Percentiles rank a stretch among this genome's conserved stretches.
Evolutionary conservation across 148 eudicot species (phyloP).

Genomic region (Rhododendron simsii): DNA sequence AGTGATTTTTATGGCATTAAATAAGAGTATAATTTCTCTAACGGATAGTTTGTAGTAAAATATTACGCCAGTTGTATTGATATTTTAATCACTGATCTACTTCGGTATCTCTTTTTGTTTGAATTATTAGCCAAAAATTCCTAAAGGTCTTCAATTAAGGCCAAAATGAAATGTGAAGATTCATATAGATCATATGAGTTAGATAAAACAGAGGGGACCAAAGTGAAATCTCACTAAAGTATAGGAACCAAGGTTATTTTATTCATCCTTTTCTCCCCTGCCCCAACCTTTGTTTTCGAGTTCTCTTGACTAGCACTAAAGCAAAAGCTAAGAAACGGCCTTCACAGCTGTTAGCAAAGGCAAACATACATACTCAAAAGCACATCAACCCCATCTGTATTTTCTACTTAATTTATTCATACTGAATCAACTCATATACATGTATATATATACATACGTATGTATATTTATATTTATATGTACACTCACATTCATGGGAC

Average conservation of each 20-base stretch:
- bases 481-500: neutral
- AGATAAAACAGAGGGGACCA: neutral
- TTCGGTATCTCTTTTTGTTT: neutral
- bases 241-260: neutral
- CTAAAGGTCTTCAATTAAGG: neutral
- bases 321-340: constrained; percentile 27
- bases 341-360: constrained; percentile 5
- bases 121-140: neutral
- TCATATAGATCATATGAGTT: neutral
- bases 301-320: constrained; percentile 27
- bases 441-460: neutral
- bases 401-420: neutral
- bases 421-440: constrained; percentile 1
- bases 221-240: neutral
- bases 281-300: constrained; percentile 15
- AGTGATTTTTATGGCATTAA: no score
- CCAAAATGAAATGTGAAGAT: neutral
- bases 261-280: neutral
- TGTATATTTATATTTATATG: neutral
- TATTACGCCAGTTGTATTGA: neutral
- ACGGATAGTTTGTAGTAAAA: no score
- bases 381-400: constrained; percentile 6
- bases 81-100: neutral
- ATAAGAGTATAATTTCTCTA: no score
- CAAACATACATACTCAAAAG: constrained; percentile 8